Conservation (phyloP, 768 basidiomycete genomes). For the Holtermannia corniformis region DNA sequence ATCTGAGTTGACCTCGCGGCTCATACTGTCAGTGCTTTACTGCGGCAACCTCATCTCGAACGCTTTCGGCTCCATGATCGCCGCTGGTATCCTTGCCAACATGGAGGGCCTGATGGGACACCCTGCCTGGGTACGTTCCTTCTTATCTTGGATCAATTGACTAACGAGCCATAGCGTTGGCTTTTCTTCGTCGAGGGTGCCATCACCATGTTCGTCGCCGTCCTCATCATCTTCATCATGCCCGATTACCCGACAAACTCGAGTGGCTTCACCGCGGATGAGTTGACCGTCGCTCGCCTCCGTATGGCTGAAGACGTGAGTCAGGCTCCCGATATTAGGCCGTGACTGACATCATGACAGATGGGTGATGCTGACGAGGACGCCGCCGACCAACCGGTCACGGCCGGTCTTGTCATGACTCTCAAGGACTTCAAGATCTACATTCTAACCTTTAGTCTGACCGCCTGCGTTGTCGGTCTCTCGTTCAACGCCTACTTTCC, state of each 20-base stretch:
- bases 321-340: no score
- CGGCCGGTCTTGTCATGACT: constrained; percentile 52
- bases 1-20: not conserved
- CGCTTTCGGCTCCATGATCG: constrained; percentile 69
- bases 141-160: not conserved
- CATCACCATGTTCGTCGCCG: constrained; percentile 55
- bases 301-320: constrained; percentile 52
- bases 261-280: constrained; percentile 35
- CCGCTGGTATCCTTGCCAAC: constrained; percentile 60
- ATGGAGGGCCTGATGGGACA: constrained; percentile 63
- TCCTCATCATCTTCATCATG: constrained; percentile 55
- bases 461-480: constrained; percentile 52
- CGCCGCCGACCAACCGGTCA: constrained; percentile 41
- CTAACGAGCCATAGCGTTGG: constrained; percentile 42
- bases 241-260: constrained; percentile 37
- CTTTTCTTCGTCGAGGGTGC: constrained; percentile 64
- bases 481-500: constrained; percentile 60
- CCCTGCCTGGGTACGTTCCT: constrained; percentile 59
- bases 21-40: constrained; percentile 30
- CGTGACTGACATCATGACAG: not conserved
- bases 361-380: constrained; percentile 50
- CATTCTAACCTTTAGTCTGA: constrained; percentile 56
- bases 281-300: constrained; percentile 32
- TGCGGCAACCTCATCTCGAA: constrained; percentile 57
- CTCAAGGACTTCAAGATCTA: constrained; percentile 74